These are phyloP conservation scores for Plenodomus biglobosus DNA, from an alignment of 2,329 filamentous ascomycete genomes.

Conservation along the genomic window DNA sequence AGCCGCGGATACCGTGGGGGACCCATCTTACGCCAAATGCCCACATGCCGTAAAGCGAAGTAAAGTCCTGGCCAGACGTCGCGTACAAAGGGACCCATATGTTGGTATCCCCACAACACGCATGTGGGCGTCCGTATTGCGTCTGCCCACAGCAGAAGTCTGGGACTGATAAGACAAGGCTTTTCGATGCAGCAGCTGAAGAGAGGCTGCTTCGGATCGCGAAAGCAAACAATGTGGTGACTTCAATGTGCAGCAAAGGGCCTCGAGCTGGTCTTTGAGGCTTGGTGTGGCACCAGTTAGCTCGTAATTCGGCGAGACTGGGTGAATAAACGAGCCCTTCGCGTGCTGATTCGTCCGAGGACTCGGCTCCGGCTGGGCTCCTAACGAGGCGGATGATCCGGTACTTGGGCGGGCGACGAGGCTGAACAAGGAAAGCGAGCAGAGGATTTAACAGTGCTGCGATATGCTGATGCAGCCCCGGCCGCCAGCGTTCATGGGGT, in stretches of 20 bases:
- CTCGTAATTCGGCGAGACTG: constrained; percentile 29
- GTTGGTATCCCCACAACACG: constrained; percentile 25
- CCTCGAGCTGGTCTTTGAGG: constrained; percentile 18
- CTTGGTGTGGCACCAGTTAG: constrained; percentile 27
- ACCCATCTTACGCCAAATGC: constrained; percentile 38
- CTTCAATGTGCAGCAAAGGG: constrained; percentile 15
- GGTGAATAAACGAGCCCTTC: constrained; percentile 31
- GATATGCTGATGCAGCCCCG: constrained; percentile 18
- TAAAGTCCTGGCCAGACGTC: constrained; percentile 18
- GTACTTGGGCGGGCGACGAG: constrained; percentile 28
- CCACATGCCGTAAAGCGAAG: constrained; percentile 26
- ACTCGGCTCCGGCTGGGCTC: constrained; percentile 28
- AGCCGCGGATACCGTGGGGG: constrained; percentile 30
- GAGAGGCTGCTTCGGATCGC: constrained; percentile 12
- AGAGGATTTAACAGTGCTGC: constrained; percentile 5
- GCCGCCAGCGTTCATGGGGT: constrained; percentile 6
- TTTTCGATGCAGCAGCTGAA: constrained; percentile 3
- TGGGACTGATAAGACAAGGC: constrained; percentile 20
- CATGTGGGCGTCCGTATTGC: constrained; percentile 14
- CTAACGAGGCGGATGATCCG: constrained; percentile 33
- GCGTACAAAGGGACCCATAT: constrained; percentile 13
- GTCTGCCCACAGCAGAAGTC: constrained; percentile 17
- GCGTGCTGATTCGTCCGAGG: constrained; percentile 30
- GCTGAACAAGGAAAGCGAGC: constrained; percentile 25
- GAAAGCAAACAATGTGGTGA: constrained; percentile 9